A percentile compares a stretch with the other conserved stretches of the same genome.
Evolutionary conservation across 176 grass and related monocot species (phyloP).

Genomic region (Rhynchospora tenuis): DNA sequence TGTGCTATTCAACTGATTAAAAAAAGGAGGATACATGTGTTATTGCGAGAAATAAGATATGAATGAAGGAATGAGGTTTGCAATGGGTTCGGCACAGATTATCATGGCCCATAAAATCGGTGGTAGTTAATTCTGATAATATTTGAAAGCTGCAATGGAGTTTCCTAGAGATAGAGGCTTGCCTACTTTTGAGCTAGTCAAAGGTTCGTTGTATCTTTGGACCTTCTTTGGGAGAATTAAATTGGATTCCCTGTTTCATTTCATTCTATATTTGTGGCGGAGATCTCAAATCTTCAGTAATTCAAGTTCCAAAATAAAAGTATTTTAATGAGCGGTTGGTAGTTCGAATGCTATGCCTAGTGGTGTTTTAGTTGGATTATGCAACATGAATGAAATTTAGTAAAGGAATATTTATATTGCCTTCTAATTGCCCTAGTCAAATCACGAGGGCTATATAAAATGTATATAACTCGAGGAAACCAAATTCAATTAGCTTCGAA

Average conservation of each 20-base stretch:
- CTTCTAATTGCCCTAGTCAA: background rate
- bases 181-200: background rate
- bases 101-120: background rate
- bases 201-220: background rate
- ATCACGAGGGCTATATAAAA: background rate
- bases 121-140: background rate
- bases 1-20: too few relatives aligned
- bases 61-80: too few relatives aligned
- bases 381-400: conserved; percentile 8
- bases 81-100: too few relatives aligned
- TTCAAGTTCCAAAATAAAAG: background rate
- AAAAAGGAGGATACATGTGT: too few relatives aligned
- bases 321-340: background rate
- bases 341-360: background rate
- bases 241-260: background rate
- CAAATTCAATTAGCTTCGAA: background rate
- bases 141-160: background rate
- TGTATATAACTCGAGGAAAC: background rate
- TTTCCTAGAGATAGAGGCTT: background rate
- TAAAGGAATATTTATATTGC: background rate
- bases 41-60: too few relatives aligned
- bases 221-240: background rate
- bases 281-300: background rate
- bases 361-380: background rate
- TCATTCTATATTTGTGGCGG: background rate